These are phyloP conservation scores for Leishmania braziliensis DNA, from an alignment of 208 protist species.

Conservation along the genomic window DNA sequence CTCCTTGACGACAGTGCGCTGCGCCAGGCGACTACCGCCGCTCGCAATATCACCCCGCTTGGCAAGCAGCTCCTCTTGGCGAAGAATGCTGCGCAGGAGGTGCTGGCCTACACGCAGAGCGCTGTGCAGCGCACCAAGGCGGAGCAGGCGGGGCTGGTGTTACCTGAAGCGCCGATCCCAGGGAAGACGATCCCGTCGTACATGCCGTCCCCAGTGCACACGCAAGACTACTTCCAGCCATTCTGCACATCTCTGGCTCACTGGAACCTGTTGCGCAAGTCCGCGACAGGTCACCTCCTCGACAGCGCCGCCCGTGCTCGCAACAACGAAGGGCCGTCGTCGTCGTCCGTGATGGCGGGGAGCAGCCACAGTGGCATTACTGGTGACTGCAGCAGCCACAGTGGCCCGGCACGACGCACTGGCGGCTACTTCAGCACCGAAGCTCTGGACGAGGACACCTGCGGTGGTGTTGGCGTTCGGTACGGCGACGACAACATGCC, in stretches of 20 bases:
- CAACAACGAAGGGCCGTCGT: constrained; percentile 23
- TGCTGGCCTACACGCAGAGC: constrained; percentile 69
- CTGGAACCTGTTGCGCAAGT: constrained; percentile 89
- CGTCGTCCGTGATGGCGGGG: neutral
- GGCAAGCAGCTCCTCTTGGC: constrained; percentile 77
- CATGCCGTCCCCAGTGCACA: constrained; percentile 62
- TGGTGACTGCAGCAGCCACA: constrained; percentile 4
- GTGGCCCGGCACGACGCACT: constrained; percentile 3
- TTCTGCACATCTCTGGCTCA: constrained; percentile 67
- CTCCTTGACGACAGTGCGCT: constrained; percentile 39
- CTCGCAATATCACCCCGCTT: constrained; percentile 71
- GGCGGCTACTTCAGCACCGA: neutral
- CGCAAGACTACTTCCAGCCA: constrained; percentile 76
- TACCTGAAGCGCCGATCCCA: constrained; percentile 49
- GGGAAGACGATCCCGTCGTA: constrained; percentile 70
- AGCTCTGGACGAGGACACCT: constrained; percentile 5
- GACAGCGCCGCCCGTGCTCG: constrained; percentile 21
- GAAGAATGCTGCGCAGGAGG: constrained; percentile 54
- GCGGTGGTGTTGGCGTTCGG: neutral
- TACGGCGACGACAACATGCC: constrained; percentile 57
- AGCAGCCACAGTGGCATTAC: constrained; percentile 8
- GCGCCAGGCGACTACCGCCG: constrained; percentile 62
- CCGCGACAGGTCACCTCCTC: constrained; percentile 47
- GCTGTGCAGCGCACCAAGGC: constrained; percentile 62
- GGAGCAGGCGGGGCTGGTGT: constrained; percentile 60